Percentiles rank a stretch among this genome's conserved stretches.
Evolutionary conservation across 108 stramenopile genomes (phyloP).

Genomic region (Nannochloropsis salina): DNA sequence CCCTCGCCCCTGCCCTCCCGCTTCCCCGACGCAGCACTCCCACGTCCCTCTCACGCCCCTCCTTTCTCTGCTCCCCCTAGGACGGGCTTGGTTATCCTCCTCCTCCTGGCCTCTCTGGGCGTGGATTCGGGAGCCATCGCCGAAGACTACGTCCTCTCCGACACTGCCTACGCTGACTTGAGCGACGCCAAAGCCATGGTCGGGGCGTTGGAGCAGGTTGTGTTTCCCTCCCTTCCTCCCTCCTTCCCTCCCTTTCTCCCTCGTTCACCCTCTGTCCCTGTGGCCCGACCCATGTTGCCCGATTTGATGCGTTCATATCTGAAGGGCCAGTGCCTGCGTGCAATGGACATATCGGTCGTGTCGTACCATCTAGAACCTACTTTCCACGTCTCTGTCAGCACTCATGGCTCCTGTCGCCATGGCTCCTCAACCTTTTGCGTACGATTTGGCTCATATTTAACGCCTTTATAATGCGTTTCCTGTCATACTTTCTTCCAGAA

Average conservation of each 20-base stretch:
- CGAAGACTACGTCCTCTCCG: constrained; percentile 43
- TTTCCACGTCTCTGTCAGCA: too few species aligned
- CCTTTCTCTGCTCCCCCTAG: constrained; percentile 21
- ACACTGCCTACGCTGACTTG: constrained; percentile 37
- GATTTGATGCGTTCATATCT: too few species aligned
- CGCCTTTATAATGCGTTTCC: too few species aligned
- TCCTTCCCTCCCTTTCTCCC: neutral
- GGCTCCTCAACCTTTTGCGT: too few species aligned
- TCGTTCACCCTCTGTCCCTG: neutral
- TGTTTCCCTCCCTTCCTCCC: neutral
- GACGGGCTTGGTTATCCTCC: constrained; percentile 41
- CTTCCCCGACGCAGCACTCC: neutral
- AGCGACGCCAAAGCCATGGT: constrained; percentile 45
- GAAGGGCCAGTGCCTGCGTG: too few species aligned
- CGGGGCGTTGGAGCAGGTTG: constrained; percentile 43
- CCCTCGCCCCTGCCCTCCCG: neutral
- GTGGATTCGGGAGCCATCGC: constrained; percentile 37
- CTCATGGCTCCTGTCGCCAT: too few species aligned
- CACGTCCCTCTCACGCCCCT: neutral
- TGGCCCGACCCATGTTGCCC: too few species aligned
- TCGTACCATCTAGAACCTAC: too few species aligned
- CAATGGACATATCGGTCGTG: too few species aligned
- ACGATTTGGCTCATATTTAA: too few species aligned
- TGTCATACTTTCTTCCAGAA: neutral
- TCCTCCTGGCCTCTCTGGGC: constrained; percentile 36